A percentile compares a stretch with the other conserved stretches of the same genome.
phyloP scores from a whole-genome alignment of 2,329 filamentous ascomycete genomes.

The Fusarium torreyae region DNA sequence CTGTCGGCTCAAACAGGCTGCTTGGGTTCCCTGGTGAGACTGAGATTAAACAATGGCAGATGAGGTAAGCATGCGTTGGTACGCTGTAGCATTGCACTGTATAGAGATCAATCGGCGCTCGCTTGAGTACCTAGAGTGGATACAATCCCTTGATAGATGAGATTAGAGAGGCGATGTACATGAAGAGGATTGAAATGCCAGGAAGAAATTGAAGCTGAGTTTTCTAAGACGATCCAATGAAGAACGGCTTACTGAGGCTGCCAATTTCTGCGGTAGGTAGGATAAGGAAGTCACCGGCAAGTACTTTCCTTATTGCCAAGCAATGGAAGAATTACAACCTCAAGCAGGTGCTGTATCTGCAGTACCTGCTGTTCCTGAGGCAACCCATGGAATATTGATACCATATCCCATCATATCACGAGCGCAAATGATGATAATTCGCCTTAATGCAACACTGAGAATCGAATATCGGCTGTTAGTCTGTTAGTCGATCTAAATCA shows the following conservation, averaged over 20 bases:
- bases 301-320: conserved; percentile 18
- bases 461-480: conserved; percentile 34
- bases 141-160: conserved; percentile 22
- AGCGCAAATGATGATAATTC: not conserved
- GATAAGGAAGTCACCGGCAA: conserved; percentile 18
- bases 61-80: conserved; percentile 29
- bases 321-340: not conserved
- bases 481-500: conserved; percentile 43
- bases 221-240: conserved; percentile 2
- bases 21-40: conserved; percentile 43
- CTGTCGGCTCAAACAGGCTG: conserved; percentile 34
- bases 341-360: not conserved
- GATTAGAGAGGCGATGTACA: conserved; percentile 26
- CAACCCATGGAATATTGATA: not conserved
- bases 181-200: conserved; percentile 38
- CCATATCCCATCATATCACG: conserved; percentile 4
- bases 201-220: conserved; percentile 15
- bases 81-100: conserved; percentile 4
- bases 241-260: conserved; percentile 16
- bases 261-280: conserved; percentile 17
- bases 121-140: conserved; percentile 13
- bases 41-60: conserved; percentile 28
- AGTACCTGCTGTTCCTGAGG: conserved; percentile 7
- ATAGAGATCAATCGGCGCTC: conserved; percentile 10
- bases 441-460: conserved; percentile 1